These are phyloP conservation scores for Phytophthora multivora DNA, from an alignment of 352 stramenopile genomes.

Conservation along the genomic window DNA sequence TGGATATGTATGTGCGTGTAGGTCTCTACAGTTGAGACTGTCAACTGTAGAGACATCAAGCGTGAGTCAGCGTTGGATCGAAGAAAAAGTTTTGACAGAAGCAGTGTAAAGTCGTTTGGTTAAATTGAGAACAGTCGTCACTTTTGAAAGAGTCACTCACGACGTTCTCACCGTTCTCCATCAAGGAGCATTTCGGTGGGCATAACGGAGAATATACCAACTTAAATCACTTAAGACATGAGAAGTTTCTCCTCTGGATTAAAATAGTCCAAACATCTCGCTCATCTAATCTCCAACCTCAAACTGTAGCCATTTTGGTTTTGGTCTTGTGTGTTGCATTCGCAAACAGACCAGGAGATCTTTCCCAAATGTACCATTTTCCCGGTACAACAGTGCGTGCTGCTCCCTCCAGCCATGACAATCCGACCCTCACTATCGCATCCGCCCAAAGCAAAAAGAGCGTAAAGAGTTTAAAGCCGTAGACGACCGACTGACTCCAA, in stretches of 20 bases:
- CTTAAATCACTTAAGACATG: too few relatives aligned
- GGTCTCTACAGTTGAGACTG: too few relatives aligned
- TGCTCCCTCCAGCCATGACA: slow-evolving; percentile 12
- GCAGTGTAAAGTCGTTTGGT: too few relatives aligned
- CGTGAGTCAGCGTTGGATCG: too few relatives aligned
- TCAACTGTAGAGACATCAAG: too few relatives aligned
- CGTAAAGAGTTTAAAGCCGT: neutral
- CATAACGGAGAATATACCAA: neutral
- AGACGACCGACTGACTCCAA: neutral
- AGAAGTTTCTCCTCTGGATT: neutral
- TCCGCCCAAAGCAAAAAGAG: neutral
- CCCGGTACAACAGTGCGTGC: slow-evolving; percentile 2
- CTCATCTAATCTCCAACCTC: neutral
- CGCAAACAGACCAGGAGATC: slow-evolving; percentile 12
- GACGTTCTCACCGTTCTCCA: neutral
- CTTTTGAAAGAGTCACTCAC: neutral
- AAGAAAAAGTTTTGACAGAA: too few relatives aligned
- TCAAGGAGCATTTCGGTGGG: slow-evolving; percentile 8
- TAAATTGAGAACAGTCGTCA: too few relatives aligned
- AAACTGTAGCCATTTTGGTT: slow-evolving; percentile 5
- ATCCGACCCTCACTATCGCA: slow-evolving; percentile 22
- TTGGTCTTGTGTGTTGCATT: neutral
- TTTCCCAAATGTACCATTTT: slow-evolving; percentile 9
- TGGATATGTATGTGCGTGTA: too few relatives aligned
- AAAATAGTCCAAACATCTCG: neutral